Evolutionary conservation across 208 protist species (phyloP).

Genomic region (Leishmania tropica): DNA sequence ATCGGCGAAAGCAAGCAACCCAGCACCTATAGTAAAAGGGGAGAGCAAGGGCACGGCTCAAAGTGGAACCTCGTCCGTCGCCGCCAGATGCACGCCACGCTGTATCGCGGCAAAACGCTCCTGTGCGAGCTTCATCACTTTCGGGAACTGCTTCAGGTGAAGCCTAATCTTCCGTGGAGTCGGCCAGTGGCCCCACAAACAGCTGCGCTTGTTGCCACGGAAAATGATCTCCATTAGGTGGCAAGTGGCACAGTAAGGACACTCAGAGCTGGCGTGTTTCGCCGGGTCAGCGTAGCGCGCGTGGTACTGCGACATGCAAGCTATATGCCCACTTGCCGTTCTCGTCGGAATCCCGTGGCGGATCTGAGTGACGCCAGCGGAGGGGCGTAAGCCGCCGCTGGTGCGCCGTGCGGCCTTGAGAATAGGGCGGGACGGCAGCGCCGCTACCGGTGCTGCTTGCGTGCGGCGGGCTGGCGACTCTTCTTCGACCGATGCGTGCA

Average conservation of each 20-base stretch:
- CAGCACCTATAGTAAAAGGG: neutral
- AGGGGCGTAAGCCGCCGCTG: neutral
- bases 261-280: constrained; percentile 53
- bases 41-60: neutral
- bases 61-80: constrained; percentile 35
- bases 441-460: neutral
- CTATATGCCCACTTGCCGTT: neutral
- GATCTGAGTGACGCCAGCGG: neutral
- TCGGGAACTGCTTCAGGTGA: constrained; percentile 51
- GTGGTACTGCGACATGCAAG: constrained; percentile 69
- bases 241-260: constrained; percentile 66
- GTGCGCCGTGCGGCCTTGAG: too few species aligned
- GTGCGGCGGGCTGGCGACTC: neutral
- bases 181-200: constrained; percentile 70
- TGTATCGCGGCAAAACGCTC: constrained; percentile 36
- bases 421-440: neutral
- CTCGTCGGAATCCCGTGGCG: neutral
- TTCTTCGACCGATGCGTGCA: neutral
- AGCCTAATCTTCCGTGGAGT: constrained; percentile 49
- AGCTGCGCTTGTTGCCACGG: constrained; percentile 43
- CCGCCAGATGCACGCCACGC: constrained; percentile 33
- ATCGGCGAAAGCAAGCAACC: constrained; percentile 9
- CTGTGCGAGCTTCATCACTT: constrained; percentile 40
- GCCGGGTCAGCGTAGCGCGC: constrained; percentile 37
- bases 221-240: constrained; percentile 82